These are phyloP conservation scores for Stylonectria norvegica DNA, from an alignment of 2,329 filamentous ascomycete genomes.

Conservation along the genomic window DNA sequence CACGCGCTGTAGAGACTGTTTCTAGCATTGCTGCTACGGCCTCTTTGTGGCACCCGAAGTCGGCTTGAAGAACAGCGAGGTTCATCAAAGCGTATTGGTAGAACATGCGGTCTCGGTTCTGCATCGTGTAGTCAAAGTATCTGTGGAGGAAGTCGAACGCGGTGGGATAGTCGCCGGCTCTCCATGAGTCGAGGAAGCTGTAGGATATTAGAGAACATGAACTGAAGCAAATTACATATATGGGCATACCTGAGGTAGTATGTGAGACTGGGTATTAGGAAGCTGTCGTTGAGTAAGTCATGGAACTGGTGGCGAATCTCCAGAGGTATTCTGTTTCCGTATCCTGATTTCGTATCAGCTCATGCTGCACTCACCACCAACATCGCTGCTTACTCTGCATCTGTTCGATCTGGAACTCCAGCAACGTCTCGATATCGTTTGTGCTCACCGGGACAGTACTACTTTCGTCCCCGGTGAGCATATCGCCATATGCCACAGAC, in stretches of 20 bases:
- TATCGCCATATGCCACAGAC: conserved; percentile 50
- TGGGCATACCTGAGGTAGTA: conserved; percentile 65
- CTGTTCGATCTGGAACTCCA: conserved; percentile 85
- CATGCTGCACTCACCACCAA: neutral
- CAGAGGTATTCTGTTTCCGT: conserved; percentile 73
- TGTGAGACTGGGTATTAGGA: conserved; percentile 66
- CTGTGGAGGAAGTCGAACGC: conserved; percentile 89
- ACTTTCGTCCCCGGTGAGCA: conserved; percentile 43
- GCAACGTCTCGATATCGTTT: conserved; percentile 73
- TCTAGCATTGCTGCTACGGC: conserved; percentile 94
- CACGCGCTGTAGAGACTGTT: conserved; percentile 88
- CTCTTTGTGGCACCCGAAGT: conserved; percentile 88
- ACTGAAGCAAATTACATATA: neutral
- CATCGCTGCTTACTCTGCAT: conserved; percentile 67
- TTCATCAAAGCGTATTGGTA: conserved; percentile 96
- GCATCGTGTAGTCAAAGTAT: conserved; percentile 96
- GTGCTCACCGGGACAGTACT: conserved; percentile 58
- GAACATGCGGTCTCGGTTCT: conserved; percentile 74
- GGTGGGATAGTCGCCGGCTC: conserved; percentile 82
- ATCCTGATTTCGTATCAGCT: conserved; percentile 44
- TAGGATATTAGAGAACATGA: conserved; percentile 10
- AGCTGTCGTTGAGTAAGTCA: conserved; percentile 63
- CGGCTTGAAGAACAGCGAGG: conserved; percentile 86
- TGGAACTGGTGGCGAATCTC: conserved; percentile 70
- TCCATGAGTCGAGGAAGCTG: conserved; percentile 89